A percentile compares a stretch with the other conserved stretches of the same genome.
These are phyloP conservation scores for Edaphochlamys debaryana DNA, from an alignment of 139 green algal species.

Conservation along the genomic window DNA sequence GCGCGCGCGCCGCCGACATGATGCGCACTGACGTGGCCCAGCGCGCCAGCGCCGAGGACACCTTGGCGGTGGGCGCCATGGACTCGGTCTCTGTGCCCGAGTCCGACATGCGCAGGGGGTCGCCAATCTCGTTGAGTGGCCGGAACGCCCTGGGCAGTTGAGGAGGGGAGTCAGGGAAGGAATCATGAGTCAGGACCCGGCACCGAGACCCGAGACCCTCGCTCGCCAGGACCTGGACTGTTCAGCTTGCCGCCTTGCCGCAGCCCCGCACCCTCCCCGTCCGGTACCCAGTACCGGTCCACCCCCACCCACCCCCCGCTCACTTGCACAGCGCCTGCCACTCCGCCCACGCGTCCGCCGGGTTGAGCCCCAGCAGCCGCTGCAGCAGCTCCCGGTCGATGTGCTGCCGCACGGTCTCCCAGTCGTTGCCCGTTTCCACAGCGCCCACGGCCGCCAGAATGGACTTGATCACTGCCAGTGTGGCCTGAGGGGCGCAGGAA, in stretches of 20 bases:
- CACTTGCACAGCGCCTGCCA: conserved; percentile 54
- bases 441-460: conserved; percentile 48
- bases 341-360: conserved; percentile 54
- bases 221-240: no score
- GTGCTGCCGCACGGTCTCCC: conserved; percentile 17
- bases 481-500: conserved; percentile 22
- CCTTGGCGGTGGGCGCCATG: no score
- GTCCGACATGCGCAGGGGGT: no score
- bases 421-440: conserved; percentile 12
- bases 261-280: no score
- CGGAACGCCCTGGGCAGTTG: conserved; percentile 22
- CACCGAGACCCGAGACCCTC: no score
- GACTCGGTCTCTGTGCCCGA: no score
- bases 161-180: no score
- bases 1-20: conserved; percentile 12
- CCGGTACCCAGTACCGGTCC: no score
- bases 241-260: no score
- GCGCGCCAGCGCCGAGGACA: conserved; percentile 19
- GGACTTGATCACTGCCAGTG: conserved; percentile 52
- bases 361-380: conserved; percentile 40
- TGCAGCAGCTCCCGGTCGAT: conserved; percentile 46
- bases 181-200: no score
- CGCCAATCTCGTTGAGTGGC: conserved; percentile 34
- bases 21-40: conserved; percentile 53
- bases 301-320: background rate